Conservation (phyloP, 2,329 filamentous ascomycete genomes). For the Geosmithia flava region DNA sequence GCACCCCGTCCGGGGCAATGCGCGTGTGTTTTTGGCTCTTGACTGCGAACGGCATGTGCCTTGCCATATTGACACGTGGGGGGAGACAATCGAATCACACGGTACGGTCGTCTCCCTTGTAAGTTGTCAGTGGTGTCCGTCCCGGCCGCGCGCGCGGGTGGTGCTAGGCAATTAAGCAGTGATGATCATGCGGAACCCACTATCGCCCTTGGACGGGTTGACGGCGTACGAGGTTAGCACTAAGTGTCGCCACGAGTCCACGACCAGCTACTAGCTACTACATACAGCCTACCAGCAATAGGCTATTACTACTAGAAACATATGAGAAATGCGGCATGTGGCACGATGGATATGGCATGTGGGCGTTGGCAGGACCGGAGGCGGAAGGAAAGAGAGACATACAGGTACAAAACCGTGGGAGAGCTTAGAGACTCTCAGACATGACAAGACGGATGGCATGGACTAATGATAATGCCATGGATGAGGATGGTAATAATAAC, state of each 20-base stretch:
- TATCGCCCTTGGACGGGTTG: background rate
- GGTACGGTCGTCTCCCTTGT: background rate
- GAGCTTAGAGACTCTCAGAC: no score
- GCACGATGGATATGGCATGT: background rate
- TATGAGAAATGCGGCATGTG: background rate
- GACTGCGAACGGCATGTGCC: background rate
- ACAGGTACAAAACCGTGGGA: no score
- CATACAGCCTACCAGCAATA: no score
- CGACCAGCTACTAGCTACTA: no score
- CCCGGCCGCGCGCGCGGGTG: no score
- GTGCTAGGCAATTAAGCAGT: background rate
- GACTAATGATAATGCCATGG: no score
- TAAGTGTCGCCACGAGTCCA: no score
- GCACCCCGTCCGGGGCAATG: no score
- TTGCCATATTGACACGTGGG: background rate
- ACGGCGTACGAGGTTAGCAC: background rate
- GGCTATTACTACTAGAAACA: no score
- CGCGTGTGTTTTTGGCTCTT: background rate
- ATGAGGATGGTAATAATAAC: no score
- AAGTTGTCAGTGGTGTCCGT: background rate
- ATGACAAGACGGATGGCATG: no score
- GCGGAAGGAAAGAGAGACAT: no score
- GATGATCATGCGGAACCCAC: background rate
- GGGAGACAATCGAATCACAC: background rate
- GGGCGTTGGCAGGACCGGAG: background rate